phyloP scores from a whole-genome alignment of 805 yeast species.

The Pichia cephalocereana region DNA sequence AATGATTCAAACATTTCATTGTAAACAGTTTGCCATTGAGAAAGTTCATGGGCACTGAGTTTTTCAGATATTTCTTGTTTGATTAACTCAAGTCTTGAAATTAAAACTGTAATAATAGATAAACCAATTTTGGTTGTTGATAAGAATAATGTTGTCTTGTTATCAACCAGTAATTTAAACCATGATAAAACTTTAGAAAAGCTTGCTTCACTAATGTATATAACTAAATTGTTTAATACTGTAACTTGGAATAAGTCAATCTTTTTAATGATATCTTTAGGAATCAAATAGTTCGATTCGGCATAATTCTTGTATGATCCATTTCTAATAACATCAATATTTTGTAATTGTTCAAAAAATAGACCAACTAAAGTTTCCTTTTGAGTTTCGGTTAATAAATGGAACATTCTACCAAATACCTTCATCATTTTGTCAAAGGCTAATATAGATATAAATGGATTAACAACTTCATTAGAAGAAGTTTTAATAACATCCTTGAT shows the following conservation, averaged over 20 bases:
- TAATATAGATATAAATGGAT: slow-evolving; percentile 77
- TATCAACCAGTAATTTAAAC: slow-evolving; percentile 58
- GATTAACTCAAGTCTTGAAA: slow-evolving; percentile 86
- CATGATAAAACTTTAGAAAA: slow-evolving; percentile 73
- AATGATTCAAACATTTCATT: slow-evolving; percentile 71
- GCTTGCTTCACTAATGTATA: slow-evolving; percentile 72
- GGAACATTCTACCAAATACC: slow-evolving; percentile 79
- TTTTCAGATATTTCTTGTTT: slow-evolving; percentile 59
- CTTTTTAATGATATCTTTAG: slow-evolving; percentile 45
- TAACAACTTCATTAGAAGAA: slow-evolving; percentile 46
- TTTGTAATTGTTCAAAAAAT: slow-evolving; percentile 70
- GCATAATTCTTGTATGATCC: slow-evolving; percentile 69
- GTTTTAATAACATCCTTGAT: slow-evolving; percentile 52
- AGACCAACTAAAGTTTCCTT: slow-evolving; percentile 68
- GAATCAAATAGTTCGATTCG: slow-evolving; percentile 34
- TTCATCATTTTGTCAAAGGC: slow-evolving; percentile 83
- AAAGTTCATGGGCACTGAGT: slow-evolving; percentile 44
- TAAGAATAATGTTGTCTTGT: slow-evolving; percentile 62
- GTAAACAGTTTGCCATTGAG: slow-evolving; percentile 72
- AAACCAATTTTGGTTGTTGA: slow-evolving; percentile 71
- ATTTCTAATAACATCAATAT: slow-evolving; percentile 64
- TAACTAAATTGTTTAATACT: slow-evolving; percentile 74
- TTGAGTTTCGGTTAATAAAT: slow-evolving; percentile 69
- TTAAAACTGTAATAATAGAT: slow-evolving; percentile 78
- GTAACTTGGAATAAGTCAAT: slow-evolving; percentile 74